Conservation (phyloP, 208 protist species). For the Trichomonas vaginalis region DNA sequence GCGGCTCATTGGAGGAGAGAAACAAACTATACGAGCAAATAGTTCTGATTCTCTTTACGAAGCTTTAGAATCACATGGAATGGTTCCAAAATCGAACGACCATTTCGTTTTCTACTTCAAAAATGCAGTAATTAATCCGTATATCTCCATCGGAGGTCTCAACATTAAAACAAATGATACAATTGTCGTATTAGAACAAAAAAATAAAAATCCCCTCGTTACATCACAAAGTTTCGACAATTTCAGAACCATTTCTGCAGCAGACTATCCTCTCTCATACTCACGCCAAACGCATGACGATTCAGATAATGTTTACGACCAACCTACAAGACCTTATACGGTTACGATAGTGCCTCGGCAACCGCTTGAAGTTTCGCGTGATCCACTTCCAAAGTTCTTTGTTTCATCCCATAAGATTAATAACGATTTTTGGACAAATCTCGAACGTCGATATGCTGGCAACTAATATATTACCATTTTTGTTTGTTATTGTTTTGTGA, state of each 20-base stretch:
- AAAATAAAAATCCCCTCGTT: background rate
- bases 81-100: background rate
- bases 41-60: background rate
- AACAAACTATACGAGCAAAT: background rate
- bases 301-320: background rate
- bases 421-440: background rate
- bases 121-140: background rate
- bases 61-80: background rate
- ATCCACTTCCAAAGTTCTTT: background rate
- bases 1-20: background rate
- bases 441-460: background rate
- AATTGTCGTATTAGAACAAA: background rate
- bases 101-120: background rate
- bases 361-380: background rate
- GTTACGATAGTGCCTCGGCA: background rate
- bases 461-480: background rate
- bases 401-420: background rate
- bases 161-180: background rate
- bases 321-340: background rate
- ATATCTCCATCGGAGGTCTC: background rate
- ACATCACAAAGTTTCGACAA: background rate
- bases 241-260: background rate
- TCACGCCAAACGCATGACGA: background rate
- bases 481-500: background rate
- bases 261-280: background rate